Conservation (phyloP, 2,329 filamentous ascomycete genomes). For the Xylaria sp. region DNA sequence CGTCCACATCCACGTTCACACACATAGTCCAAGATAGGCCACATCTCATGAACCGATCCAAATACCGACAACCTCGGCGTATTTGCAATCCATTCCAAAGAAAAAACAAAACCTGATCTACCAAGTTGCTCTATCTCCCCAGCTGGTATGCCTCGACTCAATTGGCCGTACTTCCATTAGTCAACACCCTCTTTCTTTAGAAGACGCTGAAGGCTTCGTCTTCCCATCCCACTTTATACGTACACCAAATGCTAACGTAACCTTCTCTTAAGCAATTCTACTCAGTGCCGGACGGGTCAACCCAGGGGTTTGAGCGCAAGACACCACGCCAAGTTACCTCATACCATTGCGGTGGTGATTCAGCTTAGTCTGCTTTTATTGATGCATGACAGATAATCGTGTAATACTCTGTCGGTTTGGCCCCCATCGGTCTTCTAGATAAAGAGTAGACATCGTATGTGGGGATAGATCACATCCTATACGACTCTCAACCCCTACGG, state of each 20-base stretch:
- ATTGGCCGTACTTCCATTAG: constrained; percentile 6
- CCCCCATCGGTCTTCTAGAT: constrained; percentile 13
- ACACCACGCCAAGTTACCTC: constrained; percentile 7
- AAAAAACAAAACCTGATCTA: background rate
- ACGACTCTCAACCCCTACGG: background rate
- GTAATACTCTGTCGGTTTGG: constrained; percentile 15
- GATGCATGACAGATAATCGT: constrained; percentile 28
- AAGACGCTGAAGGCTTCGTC: background rate
- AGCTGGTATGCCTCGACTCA: constrained; percentile 4
- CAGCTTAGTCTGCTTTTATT: constrained; percentile 18
- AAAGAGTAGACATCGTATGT: constrained; percentile 17
- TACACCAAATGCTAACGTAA: constrained; percentile 27
- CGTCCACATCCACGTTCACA: background rate
- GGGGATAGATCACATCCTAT: constrained; percentile 3
- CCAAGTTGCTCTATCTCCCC: background rate
- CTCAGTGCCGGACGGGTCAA: constrained; percentile 1
- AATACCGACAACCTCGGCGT: background rate
- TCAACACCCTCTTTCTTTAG: background rate
- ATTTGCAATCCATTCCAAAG: background rate
- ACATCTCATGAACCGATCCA: constrained; percentile 8
- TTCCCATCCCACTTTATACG: constrained; percentile 2
- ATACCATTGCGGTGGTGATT: constrained; percentile 5
- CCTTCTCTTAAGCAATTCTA: constrained; percentile 11
- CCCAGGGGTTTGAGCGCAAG: constrained; percentile 7
- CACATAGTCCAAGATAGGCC: background rate